Conservation (phyloP, 208 protist species). For the Acanthamoeba castellanii region DNA sequence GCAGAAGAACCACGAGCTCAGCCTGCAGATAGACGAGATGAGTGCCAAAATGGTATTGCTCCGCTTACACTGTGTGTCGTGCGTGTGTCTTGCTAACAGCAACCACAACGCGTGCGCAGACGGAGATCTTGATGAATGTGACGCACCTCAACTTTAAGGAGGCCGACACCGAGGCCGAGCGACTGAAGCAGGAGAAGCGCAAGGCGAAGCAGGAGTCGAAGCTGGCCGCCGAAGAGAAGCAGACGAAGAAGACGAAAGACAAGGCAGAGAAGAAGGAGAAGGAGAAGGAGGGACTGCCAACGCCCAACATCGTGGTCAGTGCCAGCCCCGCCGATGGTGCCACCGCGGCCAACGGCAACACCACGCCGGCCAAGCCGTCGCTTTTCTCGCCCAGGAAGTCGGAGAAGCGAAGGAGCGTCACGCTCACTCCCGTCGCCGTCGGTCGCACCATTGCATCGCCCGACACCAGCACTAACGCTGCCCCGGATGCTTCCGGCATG, state of each 20-base stretch:
- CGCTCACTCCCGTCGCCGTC: neutral
- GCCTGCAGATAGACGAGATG: neutral
- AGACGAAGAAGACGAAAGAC: neutral
- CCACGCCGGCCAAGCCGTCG: neutral
- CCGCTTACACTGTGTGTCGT: neutral
- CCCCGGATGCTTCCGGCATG: neutral
- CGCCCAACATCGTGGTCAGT: neutral
- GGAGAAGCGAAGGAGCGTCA: neutral
- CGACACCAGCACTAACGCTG: neutral
- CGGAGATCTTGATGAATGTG: conserved; percentile 24
- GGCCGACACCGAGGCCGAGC: neutral
- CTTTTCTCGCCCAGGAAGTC: neutral
- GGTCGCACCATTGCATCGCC: neutral
- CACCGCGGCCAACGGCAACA: neutral
- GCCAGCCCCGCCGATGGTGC: neutral
- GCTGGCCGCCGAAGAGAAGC: neutral
- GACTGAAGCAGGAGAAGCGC: conserved; percentile 7
- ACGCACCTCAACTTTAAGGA: conserved; percentile 29
- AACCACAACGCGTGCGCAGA: neutral
- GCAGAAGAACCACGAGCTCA: neutral
- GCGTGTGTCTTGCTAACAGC: neutral
- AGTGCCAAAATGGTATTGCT: neutral
- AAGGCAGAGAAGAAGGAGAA: neutral
- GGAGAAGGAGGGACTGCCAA: neutral
- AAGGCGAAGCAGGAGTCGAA: neutral